Percentiles rank a stretch among this genome's conserved stretches.
phyloP scores from a whole-genome alignment of 2,329 filamentous ascomycete species.

The Trichophaea hybrida region DNA sequence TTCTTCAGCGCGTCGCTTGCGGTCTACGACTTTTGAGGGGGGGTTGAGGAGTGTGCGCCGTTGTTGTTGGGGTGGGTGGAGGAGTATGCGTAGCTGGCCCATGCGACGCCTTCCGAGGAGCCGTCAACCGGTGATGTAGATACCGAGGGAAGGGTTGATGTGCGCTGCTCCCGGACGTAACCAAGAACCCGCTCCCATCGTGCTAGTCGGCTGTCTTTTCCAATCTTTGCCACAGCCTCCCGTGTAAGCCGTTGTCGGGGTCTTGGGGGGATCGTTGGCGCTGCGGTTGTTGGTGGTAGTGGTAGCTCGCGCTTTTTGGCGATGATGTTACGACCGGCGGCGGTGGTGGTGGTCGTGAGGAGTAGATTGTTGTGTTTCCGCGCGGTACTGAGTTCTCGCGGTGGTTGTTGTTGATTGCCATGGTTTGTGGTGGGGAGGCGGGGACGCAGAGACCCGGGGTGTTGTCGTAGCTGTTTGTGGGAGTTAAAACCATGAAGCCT shows the following conservation, averaged over 20 bases:
- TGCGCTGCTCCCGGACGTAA: conserved; percentile 26
- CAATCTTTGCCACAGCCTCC: conserved; percentile 24
- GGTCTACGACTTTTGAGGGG: conserved; percentile 8
- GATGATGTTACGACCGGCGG: not conserved
- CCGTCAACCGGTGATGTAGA: not conserved
- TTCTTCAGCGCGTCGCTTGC: conserved; percentile 15
- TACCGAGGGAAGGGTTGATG: not conserved
- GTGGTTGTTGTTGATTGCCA: conserved; percentile 7
- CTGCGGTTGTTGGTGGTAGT: conserved; percentile 4
- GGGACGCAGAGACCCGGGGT: conserved; percentile 24
- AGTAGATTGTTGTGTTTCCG: conserved; percentile 21
- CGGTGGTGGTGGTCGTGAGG: conserved; percentile 15
- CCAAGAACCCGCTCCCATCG: conserved; percentile 27
- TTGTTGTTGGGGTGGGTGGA: not conserved
- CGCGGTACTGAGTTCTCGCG: conserved; percentile 11
- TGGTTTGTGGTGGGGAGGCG: conserved; percentile 11
- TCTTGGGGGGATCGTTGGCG: conserved; percentile 7
- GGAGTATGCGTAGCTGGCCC: not conserved
- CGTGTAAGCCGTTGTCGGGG: conserved; percentile 23
- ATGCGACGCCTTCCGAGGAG: not conserved
- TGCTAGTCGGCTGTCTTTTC: conserved; percentile 25
- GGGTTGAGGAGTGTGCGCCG: not conserved
- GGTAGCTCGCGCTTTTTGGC: conserved; percentile 3
- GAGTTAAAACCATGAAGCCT: conserved; percentile 26
- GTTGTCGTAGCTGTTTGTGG: conserved; percentile 15